Evolutionary conservation across 768 basidiomycete genomes (phyloP), one percentile per base, ranked within the genome.

Genomic region (Auricularia sp.): DNA sequence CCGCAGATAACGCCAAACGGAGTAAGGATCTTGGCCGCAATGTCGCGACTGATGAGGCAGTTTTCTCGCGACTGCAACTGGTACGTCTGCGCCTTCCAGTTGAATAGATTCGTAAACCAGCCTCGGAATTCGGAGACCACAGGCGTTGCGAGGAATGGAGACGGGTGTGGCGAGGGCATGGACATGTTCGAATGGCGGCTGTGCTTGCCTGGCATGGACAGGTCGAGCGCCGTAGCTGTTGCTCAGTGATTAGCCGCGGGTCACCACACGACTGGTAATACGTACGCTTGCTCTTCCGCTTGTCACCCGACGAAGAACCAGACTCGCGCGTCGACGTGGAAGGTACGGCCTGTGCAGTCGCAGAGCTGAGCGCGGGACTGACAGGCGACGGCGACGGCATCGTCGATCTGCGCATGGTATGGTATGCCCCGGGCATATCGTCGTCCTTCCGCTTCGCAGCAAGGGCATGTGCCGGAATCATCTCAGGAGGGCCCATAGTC

Each of bases 31-130:
- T 86, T 78, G 16, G 80, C 77, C 61, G 85, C 81, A 21, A 72
- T 69, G 39, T 80, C 73, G 11, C 90, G 83, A 4, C 93, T 94
- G 42, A 81, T 79, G 16, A 75, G 74, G 53, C 85, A 69, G 65
- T 83, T 81, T 64, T 84, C 79, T 16, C 75, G 68, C 3, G 88
- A 90, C 71, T 86, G 87, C 35, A 85, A 74, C 66, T 76, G 73
- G 71, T 75, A 79, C 29, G 79, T 75, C 63, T 84, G 83, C 36
- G 81, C 79, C 71, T 90, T 93, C 90, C 93, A 97, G 74, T 87
- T 90, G 80, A 98, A 98, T 36, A 98, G 78, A 68, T 90, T 96
- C 23, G 92, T 91, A 76, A 98, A 95, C 95, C 95, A 97, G 39
- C 88, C 90, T 72, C 88, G 90, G 75, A 91, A 86, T 73, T 91